Conservation (phyloP, 495 filamentous ascomycete species). For the Apiosordaria backusii region DNA sequence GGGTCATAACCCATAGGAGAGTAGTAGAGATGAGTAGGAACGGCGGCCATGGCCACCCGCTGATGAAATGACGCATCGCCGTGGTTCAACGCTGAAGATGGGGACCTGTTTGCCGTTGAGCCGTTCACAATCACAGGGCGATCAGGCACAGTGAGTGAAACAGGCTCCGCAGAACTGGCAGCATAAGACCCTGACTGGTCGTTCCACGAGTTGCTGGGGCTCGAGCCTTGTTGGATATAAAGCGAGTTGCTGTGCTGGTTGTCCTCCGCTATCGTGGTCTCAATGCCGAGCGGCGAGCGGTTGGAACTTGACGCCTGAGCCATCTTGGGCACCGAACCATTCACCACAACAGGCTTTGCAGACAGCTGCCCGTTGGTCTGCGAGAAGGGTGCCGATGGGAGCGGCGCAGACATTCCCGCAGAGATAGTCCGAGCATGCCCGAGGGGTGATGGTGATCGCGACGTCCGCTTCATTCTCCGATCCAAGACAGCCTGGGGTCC, state of each 20-base stretch:
- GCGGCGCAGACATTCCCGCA: constrained; percentile 39
- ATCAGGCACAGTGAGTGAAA: constrained; percentile 33
- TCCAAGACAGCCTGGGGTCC: constrained; percentile 49
- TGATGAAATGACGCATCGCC: constrained; percentile 32
- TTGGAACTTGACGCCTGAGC: constrained; percentile 14
- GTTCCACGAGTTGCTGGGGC: constrained; percentile 18
- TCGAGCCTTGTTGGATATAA: constrained; percentile 37
- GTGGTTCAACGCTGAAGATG: constrained; percentile 12
- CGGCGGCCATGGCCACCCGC: constrained; percentile 27
- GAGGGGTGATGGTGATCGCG: constrained; percentile 53
- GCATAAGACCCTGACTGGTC: constrained; percentile 21
- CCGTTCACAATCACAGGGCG: constrained; percentile 51
- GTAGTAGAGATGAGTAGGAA: constrained; percentile 23
- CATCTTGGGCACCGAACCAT: constrained; percentile 38
- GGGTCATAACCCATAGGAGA: constrained; percentile 15
- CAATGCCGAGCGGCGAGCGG: constrained; percentile 24
- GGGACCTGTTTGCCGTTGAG: constrained; percentile 33
- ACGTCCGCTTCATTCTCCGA: constrained; percentile 46
- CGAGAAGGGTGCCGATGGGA: constrained; percentile 33
- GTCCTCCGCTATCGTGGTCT: constrained; percentile 29
- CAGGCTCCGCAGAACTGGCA: constrained; percentile 1
- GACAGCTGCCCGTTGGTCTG: constrained; percentile 28
- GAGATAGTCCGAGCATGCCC: constrained; percentile 46
- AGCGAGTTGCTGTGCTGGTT: constrained; percentile 35
- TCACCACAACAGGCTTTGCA: constrained; percentile 46